phyloP scores from a whole-genome alignment of 805 yeast species.

The Kuraishia floccosa region DNA sequence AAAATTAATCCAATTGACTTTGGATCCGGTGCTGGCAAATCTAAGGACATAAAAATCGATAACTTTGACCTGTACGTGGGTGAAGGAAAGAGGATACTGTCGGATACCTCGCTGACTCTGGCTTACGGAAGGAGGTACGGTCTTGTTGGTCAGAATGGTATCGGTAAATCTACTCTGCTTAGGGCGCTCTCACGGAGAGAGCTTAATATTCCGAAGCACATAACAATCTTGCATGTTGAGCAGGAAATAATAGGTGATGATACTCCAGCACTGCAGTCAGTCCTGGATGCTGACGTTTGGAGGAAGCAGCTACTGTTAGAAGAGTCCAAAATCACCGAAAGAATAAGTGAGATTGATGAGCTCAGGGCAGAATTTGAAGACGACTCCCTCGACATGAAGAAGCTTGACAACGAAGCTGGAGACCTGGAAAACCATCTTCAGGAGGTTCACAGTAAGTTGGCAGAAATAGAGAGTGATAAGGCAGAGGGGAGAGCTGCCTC shows the following conservation, averaged over 20 bases:
- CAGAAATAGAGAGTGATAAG: slow-evolving; percentile 93
- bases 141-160: slow-evolving; percentile 98
- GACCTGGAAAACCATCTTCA: slow-evolving; percentile 72
- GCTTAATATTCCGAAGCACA: slow-evolving; percentile 86
- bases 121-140: slow-evolving; percentile 94
- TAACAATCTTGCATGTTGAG: slow-evolving; percentile 92
- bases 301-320: slow-evolving; percentile 78
- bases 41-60: slow-evolving; percentile 93
- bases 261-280: slow-evolving; percentile 82
- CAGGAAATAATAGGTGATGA: slow-evolving; percentile 96
- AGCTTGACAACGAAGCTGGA: slow-evolving; percentile 80
- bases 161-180: slow-evolving; percentile 92
- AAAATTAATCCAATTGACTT: slow-evolving; percentile 92
- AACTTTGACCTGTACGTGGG: slow-evolving; percentile 92
- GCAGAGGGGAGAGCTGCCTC: slow-evolving; percentile 97
- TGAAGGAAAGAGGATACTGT: slow-evolving; percentile 84
- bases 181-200: slow-evolving; percentile 92
- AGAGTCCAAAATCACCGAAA: slow-evolving; percentile 60
- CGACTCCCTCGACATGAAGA: slow-evolving; percentile 60
- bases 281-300: slow-evolving; percentile 99
- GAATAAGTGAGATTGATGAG: slow-evolving; percentile 64
- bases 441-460: slow-evolving; percentile 71
- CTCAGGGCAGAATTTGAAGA: slow-evolving; percentile 66
- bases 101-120: slow-evolving; percentile 78
- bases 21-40: slow-evolving; percentile 84